phyloP scores from a whole-genome alignment of 2,329 filamentous ascomycete species.

The Alternaria infectoria region DNA sequence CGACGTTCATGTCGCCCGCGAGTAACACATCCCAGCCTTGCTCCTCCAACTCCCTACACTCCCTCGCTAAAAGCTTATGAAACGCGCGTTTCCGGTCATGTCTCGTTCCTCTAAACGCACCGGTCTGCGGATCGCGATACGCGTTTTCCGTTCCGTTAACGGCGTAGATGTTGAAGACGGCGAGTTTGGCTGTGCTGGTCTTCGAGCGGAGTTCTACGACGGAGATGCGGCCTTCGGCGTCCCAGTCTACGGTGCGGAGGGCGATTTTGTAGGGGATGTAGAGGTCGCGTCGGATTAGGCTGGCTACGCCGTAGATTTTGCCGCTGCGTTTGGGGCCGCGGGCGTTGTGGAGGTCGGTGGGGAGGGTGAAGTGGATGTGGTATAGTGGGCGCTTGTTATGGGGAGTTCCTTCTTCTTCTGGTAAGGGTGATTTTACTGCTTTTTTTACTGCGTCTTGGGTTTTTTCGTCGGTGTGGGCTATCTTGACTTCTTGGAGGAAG shows the following conservation, averaged over 20 bases:
- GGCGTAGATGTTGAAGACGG: constrained; percentile 61
- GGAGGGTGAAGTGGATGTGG: constrained; percentile 54
- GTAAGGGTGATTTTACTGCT: constrained; percentile 40
- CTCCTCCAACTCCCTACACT: constrained; percentile 52
- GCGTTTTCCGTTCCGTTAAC: constrained; percentile 59
- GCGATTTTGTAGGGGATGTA: constrained; percentile 1
- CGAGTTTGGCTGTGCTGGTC: constrained; percentile 39
- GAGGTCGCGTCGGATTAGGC: constrained; percentile 57
- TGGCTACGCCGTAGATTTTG: constrained; percentile 61
- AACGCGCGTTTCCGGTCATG: constrained; percentile 60
- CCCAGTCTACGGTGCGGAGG: constrained; percentile 55
- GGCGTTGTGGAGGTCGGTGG: constrained; percentile 58
- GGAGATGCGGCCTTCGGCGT: constrained; percentile 59
- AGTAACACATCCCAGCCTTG: constrained; percentile 55
- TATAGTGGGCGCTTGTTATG: constrained; percentile 46
- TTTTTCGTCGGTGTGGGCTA: constrained; percentile 48
- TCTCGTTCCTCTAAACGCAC: constrained; percentile 52
- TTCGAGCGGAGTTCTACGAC: constrained; percentile 49
- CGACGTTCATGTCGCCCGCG: constrained; percentile 62
- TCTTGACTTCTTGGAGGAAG: constrained; percentile 60
- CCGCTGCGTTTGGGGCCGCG: constrained; percentile 53
- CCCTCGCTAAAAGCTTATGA: constrained; percentile 54
- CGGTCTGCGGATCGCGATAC: constrained; percentile 55
- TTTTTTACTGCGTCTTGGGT: constrained; percentile 50
- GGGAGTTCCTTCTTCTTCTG: not conserved